phyloP scores from a whole-genome alignment of 495 filamentous ascomycete genomes.

The Cenococcum geophilum region DNA sequence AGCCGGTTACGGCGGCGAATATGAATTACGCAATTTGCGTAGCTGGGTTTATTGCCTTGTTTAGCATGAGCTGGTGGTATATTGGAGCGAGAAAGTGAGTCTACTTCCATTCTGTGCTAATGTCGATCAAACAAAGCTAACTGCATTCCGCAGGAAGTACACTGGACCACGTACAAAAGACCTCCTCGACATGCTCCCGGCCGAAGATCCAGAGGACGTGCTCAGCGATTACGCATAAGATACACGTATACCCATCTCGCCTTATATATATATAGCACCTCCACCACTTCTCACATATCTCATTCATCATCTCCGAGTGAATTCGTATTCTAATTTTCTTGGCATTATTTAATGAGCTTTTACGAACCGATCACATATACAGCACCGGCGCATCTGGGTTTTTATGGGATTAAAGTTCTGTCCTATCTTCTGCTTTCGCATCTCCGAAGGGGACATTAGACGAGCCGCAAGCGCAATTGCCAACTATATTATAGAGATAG shows the following conservation, averaged over 20 bases:
- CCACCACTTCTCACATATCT: not conserved
- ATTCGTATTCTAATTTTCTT: not conserved
- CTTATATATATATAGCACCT: not conserved
- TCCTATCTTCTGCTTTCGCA: not conserved
- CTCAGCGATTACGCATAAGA: constrained; percentile 2
- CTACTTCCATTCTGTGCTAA: not conserved
- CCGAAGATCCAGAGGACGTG: constrained; percentile 32
- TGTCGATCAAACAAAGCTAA: constrained; percentile 6
- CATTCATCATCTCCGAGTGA: not conserved
- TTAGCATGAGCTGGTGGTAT: constrained; percentile 63
- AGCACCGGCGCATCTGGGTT: not conserved
- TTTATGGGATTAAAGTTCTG: not conserved
- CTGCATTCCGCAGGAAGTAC: constrained; percentile 24
- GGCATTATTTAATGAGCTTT: not conserved
- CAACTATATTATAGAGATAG: not conserved
- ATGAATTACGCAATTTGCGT: constrained; percentile 70
- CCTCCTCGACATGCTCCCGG: constrained; percentile 28
- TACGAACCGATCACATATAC: not conserved
- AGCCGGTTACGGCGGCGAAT: constrained; percentile 57
- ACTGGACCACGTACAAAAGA: constrained; percentile 32
- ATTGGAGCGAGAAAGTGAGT: constrained; percentile 53
- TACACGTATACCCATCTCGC: not conserved
- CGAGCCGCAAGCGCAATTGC: not conserved
- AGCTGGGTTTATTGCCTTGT: constrained; percentile 54
- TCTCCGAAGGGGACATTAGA: not conserved